Percentiles rank a stretch among this genome's conserved stretches.
Evolutionary conservation across 768 basidiomycete genomes (phyloP).

Genomic region (Coprinellus micaceus): DNA sequence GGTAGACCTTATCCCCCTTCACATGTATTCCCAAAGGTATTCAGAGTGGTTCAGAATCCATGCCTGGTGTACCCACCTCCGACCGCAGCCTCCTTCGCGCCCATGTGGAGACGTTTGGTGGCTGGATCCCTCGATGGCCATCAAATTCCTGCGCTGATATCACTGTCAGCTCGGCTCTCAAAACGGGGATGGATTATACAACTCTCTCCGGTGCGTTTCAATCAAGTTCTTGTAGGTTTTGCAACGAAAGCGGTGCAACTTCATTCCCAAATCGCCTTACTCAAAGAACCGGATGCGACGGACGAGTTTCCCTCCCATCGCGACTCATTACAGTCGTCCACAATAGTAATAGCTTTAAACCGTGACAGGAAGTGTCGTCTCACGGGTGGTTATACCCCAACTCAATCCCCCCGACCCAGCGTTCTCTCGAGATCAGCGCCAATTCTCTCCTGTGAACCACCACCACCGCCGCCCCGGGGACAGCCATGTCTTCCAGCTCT

Average conservation of each 20-base stretch:
- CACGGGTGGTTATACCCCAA: background rate
- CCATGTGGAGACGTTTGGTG: too few species aligned
- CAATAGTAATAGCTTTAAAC: background rate
- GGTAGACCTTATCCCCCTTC: too few species aligned
- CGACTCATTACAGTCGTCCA: background rate
- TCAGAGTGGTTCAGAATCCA: too few species aligned
- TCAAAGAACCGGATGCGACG: background rate
- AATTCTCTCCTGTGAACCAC: background rate
- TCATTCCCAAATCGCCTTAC: background rate
- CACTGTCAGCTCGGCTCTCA: background rate
- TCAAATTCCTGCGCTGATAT: background rate
- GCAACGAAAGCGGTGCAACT: background rate
- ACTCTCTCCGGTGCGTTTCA: background rate
- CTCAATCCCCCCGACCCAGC: background rate
- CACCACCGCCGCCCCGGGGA: background rate
- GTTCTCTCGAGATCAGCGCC: background rate
- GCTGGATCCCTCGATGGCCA: too few species aligned
- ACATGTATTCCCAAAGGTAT: too few species aligned
- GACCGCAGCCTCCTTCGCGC: too few species aligned
- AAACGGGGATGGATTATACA: background rate
- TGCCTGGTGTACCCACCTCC: too few species aligned
- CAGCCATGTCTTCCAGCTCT: background rate
- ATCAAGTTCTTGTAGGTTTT: background rate
- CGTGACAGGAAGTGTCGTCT: constrained; percentile 12
- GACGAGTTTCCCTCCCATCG: background rate